Percentiles rank a stretch among this genome's conserved stretches.
Evolutionary conservation across 805 yeast species (phyloP).

Genomic region (Trichomonascus vanleenenianus): DNA sequence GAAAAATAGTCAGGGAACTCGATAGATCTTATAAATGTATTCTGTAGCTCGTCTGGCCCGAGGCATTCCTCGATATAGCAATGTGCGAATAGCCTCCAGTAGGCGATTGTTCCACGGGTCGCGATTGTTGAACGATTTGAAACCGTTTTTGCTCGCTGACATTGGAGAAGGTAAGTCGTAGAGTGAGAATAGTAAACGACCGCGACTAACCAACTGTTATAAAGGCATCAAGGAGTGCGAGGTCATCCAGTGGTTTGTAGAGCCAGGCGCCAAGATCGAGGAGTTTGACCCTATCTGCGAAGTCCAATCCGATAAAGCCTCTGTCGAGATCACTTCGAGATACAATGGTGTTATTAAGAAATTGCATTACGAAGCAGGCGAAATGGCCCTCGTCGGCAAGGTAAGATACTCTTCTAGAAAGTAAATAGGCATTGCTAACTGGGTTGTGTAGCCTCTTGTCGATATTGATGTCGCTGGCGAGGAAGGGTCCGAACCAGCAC

Average conservation of each 20-base stretch:
- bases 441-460: slow-evolving; percentile 18
- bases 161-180: slow-evolving; percentile 26
- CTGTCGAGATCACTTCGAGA: slow-evolving; percentile 31
- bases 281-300: slow-evolving; percentile 31
- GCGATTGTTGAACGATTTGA: slow-evolving; percentile 8
- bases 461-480: slow-evolving; percentile 26
- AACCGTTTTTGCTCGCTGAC: slow-evolving; percentile 28
- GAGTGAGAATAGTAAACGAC: no score
- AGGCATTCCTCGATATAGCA: background rate
- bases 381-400: slow-evolving; percentile 29
- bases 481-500: slow-evolving; percentile 5
- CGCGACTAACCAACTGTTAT: no score
- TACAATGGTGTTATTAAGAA: slow-evolving; percentile 27
- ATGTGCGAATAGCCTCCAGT: no score
- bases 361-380: slow-evolving; percentile 28
- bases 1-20: no score
- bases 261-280: slow-evolving; percentile 29
- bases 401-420: no score
- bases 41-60: background rate
- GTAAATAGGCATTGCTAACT: no score
- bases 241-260: slow-evolving; percentile 31
- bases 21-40: background rate
- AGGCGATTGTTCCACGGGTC: slow-evolving; percentile 7
- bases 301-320: slow-evolving; percentile 30
- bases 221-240: slow-evolving; percentile 28